Percentiles rank a stretch among this genome's conserved stretches.
Evolutionary conservation across 768 basidiomycete species (phyloP).

Genomic region (Rhodotorula taiwanensis): DNA sequence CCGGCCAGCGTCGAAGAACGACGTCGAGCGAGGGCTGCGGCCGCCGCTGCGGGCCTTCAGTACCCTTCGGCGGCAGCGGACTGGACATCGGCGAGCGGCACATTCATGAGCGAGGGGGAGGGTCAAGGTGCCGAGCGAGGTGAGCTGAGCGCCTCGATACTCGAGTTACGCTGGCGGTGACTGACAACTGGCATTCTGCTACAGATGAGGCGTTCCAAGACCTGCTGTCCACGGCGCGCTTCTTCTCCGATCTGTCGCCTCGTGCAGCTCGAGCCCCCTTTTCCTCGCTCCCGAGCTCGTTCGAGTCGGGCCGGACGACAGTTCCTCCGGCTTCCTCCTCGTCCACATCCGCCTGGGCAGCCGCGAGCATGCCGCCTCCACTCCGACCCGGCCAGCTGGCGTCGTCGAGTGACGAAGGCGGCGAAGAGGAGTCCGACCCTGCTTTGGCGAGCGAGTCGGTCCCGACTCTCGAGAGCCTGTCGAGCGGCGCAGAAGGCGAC

Average conservation of each 20-base stretch:
- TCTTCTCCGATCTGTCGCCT: constrained; percentile 66
- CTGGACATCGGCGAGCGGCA: background rate
- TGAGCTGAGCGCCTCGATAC: background rate
- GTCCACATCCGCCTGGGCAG: background rate
- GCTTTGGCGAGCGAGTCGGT: constrained; percentile 15
- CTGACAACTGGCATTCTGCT: background rate
- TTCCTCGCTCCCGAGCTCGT: background rate
- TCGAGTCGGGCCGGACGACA: constrained; percentile 47
- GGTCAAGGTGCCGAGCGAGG: constrained; percentile 3
- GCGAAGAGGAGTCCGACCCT: constrained; percentile 61
- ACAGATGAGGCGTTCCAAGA: constrained; percentile 28
- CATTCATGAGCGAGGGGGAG: constrained; percentile 1
- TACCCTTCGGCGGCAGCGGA: background rate
- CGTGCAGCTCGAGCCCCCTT: constrained; percentile 53
- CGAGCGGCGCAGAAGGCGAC: constrained; percentile 1
- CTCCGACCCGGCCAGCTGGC: too few relatives aligned
- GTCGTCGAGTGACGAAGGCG: constrained; percentile 56
- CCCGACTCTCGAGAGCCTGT: constrained; percentile 20
- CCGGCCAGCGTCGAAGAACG: constrained; percentile 29
- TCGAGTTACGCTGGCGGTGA: too few relatives aligned
- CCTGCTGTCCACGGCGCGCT: constrained; percentile 72
- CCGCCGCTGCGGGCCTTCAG: background rate
- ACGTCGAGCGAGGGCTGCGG: constrained; percentile 10
- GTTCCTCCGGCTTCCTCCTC: background rate
- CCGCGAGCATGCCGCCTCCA: too few relatives aligned